Base-by-base conservation (phyloP, 305 asterid genomes). In the Galium porrigens region DNA sequence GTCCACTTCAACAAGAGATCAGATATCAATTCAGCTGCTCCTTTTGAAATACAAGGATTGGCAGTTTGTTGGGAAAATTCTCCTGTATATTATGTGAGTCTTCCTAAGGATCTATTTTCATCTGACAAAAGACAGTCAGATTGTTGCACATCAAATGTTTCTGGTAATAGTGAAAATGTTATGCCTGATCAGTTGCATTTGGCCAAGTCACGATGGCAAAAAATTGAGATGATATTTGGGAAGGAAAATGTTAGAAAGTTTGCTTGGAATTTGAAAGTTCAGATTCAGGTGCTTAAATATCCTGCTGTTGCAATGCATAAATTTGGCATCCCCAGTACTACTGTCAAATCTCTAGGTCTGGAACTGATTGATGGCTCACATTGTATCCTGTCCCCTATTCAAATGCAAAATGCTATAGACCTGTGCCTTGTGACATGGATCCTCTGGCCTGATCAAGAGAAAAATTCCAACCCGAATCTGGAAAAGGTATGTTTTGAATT, bases 371-470 rank as follows among this genome's bases (percentile, higher is more conserved):
- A 85, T 66, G 79, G 81, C 69, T 72, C 82, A 33, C 77, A 81
- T 73, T 78, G 74, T 76, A 76, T 86, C 85, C 75, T 94, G 65
- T 60, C 86, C 58, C 82, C 95, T 52, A 68, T 83, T 77, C 75
- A 72, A 48, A 61, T 86, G 69, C 78, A 82, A 72, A 73, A 70
- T 77, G 85, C 84, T 44, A 74, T 89, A 76, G 99, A 94, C 73
- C 67, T 89, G 80, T 77, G 84, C 63, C 74, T 89, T 66, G 86
- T 80, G 59, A 82, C 92, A 51, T 92, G 99, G 99, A 85, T 85
- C 68, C 95, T 92, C 73, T 87, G 96, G 58, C 99, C 99, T 68
- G 97, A 92, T 78, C 96, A 85, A 78, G 99, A 83, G 85, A 89
- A 72, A 82, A 85, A 90, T 73, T 86, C 96, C 60, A 72, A 58